Evolutionary conservation across 192 early-diverging fungal genomes (phyloP), one percentile per base, ranked within the genome.

Genomic region (Podila epigama): DNA sequence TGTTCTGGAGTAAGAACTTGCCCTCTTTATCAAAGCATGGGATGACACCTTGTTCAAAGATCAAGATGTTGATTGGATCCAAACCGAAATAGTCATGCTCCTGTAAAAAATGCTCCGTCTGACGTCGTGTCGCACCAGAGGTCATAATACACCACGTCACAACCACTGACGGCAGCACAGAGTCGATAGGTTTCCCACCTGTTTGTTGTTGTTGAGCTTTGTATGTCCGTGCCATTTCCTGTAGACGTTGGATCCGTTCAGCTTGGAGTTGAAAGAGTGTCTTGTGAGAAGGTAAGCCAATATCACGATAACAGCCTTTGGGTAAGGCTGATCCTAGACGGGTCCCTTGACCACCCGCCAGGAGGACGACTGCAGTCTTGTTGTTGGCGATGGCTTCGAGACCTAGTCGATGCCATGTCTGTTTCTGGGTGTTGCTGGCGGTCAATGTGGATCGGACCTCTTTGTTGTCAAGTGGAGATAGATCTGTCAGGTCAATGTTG

Each of bases 141-240:
- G 93, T 95, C 95, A 97, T 97, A 73, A 97, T 92, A 75, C 94
- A 95, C 94, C 95, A 97, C 13, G 95, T 94, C 57, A 97, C 91
- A 27, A 87, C 84, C 2, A 75, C 70, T 4, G 52, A 6, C 51
- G 57, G 70, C n/a, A n/a, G n/a, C n/a, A n/a, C n/a, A n/a, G 28
- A 60, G 29, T 1, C 37, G 40, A 16, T 58, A 42, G 1, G 31
- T 2, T 11, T 28, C 0, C 29, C 35, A 44, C 13, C 37, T 39
- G 15, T 48, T 7, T 53, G 35, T 7, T 27, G 32, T 36, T 32
- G 51, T 25, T 60, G 33, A 4, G 58, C 68, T 1, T 6, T 31
- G 15, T 69, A n/a, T 16, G 54, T 42, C 36, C 55, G 60, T 12
- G 80, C 77, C 33, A 97, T 63, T 60, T 87, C 83, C 82, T 98